phyloP scores from a whole-genome alignment of 1,284 basidiomycete species.

The Ceratobasidium papillatum region DNA sequence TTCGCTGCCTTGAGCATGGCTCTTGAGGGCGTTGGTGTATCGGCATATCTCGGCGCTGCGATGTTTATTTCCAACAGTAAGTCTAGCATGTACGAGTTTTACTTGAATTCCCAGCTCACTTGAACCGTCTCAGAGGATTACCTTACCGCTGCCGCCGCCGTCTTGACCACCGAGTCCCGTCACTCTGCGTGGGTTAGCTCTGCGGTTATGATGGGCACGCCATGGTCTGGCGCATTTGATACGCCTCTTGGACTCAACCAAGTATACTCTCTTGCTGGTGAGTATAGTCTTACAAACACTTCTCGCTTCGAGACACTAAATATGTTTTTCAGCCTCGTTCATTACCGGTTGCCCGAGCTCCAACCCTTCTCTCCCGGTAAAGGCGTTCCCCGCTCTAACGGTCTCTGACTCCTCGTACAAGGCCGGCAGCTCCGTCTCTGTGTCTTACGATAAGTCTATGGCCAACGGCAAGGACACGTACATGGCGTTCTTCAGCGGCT shows the following conservation, averaged over 20 bases:
- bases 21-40: conserved; percentile 66
- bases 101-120: too few species aligned
- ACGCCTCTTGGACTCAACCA: conserved; percentile 62
- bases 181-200: conserved; percentile 59
- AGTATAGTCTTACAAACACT: neutral
- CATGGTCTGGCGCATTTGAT: conserved; percentile 65
- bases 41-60: conserved; percentile 65
- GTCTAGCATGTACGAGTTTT: conserved; percentile 40
- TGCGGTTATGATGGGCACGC: conserved; percentile 57
- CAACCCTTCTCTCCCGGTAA: conserved; percentile 57
- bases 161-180: conserved; percentile 52
- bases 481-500: conserved; percentile 54
- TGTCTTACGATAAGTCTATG: conserved; percentile 49
- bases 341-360: conserved; percentile 59
- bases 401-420: conserved; percentile 44
- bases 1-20: conserved; percentile 64
- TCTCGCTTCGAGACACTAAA: neutral
- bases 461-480: conserved; percentile 46
- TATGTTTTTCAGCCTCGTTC: conserved; percentile 49
- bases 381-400: conserved; percentile 56
- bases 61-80: conserved; percentile 55
- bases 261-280: conserved; percentile 54
- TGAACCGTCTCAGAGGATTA: conserved; percentile 48
- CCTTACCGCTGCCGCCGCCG: conserved; percentile 54
- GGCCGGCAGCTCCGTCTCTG: conserved; percentile 48